These are phyloP conservation scores for Dioscorea cayenensis DNA, from an alignment of 116 monocot species.

Conservation along the genomic window DNA sequence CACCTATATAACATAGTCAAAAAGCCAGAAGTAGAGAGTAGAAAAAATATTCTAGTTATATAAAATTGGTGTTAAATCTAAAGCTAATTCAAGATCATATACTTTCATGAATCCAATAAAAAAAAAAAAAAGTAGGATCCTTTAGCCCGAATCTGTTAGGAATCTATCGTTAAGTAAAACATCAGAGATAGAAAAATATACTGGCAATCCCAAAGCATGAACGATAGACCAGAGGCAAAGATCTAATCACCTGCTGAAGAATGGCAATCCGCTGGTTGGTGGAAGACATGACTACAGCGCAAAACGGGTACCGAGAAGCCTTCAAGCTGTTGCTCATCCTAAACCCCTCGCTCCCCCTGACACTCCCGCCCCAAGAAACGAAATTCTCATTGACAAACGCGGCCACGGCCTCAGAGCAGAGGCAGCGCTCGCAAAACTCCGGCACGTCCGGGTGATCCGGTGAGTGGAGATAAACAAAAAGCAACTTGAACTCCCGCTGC, in stretches of 20 bases:
- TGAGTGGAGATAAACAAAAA: conserved; percentile 93
- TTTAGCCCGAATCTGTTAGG: not conserved
- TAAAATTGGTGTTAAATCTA: not conserved
- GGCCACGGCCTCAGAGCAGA: conserved; percentile 54
- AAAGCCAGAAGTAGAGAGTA: not conserved
- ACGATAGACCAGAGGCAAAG: not conserved
- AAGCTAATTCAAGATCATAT: not conserved
- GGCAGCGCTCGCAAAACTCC: conserved; percentile 52
- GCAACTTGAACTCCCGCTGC: conserved; percentile 67
- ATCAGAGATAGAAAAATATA: not conserved
- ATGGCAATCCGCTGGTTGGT: conserved; percentile 70
- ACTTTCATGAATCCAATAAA: not conserved
- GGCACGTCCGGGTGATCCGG: conserved; percentile 91
- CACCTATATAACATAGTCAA: too few species aligned
- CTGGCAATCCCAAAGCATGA: not conserved
- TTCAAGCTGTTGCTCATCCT: conserved; percentile 98
- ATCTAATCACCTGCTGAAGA: conserved; percentile 51
- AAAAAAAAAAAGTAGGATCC: too few species aligned
- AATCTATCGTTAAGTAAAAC: not conserved
- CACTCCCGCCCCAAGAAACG: conserved; percentile 91
- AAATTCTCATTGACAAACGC: conserved; percentile 85
- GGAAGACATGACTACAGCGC: conserved; percentile 76
- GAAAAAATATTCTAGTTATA: not conserved
- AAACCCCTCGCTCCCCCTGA: conserved; percentile 80
- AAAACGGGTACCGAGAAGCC: conserved; percentile 83